Evolutionary conservation across 768 basidiomycete species (phyloP), one percentile per base, ranked within the genome.

Genomic region (Exidia glandulosa): DNA sequence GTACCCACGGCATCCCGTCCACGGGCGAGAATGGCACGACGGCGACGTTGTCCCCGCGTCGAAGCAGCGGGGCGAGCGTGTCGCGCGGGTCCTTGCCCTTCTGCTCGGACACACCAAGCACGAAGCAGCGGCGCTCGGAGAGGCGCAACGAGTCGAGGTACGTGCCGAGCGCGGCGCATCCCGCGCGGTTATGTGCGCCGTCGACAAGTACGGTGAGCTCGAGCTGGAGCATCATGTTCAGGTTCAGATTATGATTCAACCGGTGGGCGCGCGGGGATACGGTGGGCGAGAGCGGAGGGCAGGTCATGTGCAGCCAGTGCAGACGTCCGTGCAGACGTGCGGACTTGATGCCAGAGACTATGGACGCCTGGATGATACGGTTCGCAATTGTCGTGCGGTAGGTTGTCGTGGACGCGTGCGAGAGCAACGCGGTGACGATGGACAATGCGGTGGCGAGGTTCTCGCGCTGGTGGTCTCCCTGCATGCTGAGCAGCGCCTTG

Each of bases 1-100:
- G 79, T 29, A 98, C 85, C 96, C 96, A 99, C 0, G 94, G 91
- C 96, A 99, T 98, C 2, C 86, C 90, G 2, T 86, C 88, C 0
- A 93, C 89, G 3, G 81, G 83, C 2, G 84, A 78, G 69, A 94
- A 95, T 16, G 70, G 70, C 25, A 87, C 67, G 1, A 83, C 73
- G 2, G 85, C 86, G 23, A 87, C 75, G 27, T 69, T 66, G 37
- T 78, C 66, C 13, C 67, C 71, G 2, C 74, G 69, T 1, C 77
- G 71, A 7, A 95, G 70, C 12, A 97, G 75, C 1, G 88, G 88
- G 2, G 74, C 69, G 19, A 95, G 76, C 0, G 88, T 92, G 57
- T 90, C 79, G 2, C 73, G 67, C 1, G 90, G 85, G 1, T 84
- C 83, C 72, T 95, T 96, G 0, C 88, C 86, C 5, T 90, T 93